Evolutionary conservation across 2,329 filamentous ascomycete genomes (phyloP).

Genomic region (Aureobasidium zeae): DNA sequence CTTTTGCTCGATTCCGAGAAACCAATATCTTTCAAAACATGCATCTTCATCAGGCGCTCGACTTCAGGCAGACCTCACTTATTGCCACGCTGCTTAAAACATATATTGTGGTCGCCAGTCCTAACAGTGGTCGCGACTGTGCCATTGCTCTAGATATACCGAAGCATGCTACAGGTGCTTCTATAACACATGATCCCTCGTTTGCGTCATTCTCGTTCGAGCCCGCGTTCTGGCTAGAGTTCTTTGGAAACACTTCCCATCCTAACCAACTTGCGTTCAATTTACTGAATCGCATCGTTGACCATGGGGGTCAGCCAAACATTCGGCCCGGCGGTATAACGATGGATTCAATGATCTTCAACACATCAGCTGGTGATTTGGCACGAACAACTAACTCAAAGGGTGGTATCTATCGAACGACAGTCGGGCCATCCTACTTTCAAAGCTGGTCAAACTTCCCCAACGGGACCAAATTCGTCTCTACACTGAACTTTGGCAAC

Average conservation of each 20-base stretch:
- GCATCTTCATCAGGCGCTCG: neutral
- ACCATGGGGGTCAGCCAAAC: slow-evolving; percentile 23
- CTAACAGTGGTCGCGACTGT: neutral
- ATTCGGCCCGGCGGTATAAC: slow-evolving; percentile 26
- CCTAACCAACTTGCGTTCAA: slow-evolving; percentile 24
- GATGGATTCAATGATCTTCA: slow-evolving; percentile 27
- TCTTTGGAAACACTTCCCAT: slow-evolving; percentile 23
- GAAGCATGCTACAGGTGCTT: slow-evolving; percentile 19
- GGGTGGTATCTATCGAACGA: slow-evolving; percentile 25
- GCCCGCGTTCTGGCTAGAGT: slow-evolving; percentile 27
- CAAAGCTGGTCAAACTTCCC: slow-evolving; percentile 27
- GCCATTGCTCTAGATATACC: slow-evolving; percentile 1
- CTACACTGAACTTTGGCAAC: slow-evolving; percentile 26
- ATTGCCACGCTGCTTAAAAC: neutral
- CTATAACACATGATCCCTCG: slow-evolving; percentile 22
- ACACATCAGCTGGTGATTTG: slow-evolving; percentile 20
- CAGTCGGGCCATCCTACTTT: slow-evolving; percentile 25
- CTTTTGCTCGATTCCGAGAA: too few species aligned
- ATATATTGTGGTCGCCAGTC: neutral
- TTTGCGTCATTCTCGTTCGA: slow-evolving; percentile 26
- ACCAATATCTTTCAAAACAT: too few species aligned
- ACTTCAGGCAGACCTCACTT: neutral
- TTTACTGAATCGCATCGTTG: slow-evolving; percentile 22
- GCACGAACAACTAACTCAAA: slow-evolving; percentile 21
- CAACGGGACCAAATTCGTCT: slow-evolving; percentile 23